phyloP scores from a whole-genome alignment of 179 eudicot species.

The Sideroxylon spinosum region DNA sequence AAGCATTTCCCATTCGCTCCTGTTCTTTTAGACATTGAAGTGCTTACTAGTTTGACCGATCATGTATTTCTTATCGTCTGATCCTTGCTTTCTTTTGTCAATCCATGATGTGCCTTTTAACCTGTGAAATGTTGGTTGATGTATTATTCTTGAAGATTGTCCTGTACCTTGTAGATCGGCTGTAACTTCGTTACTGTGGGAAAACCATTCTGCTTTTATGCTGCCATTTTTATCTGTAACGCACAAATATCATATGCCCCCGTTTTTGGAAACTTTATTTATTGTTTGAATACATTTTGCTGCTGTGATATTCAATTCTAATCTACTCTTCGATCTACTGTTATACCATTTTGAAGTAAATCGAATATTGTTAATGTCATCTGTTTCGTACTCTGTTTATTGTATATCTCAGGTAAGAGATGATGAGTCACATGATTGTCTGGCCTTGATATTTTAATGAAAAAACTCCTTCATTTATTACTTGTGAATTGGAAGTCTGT shows the following conservation, averaged over 20 bases:
- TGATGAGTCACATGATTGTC: neutral
- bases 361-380: neutral
- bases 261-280: neutral
- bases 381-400: neutral
- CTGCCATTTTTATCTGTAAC: neutral
- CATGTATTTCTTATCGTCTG: neutral
- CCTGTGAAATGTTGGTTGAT: neutral
- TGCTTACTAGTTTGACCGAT: neutral
- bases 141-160: neutral
- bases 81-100: neutral
- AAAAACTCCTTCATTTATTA: neutral
- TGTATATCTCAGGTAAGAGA: conserved; percentile 8
- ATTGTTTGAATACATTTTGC: neutral
- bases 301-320: neutral
- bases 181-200: neutral
- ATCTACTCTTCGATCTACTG: neutral
- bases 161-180: neutral
- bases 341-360: neutral
- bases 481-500: neutral
- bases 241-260: neutral
- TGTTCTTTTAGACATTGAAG: neutral
- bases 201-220: neutral
- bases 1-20: neutral
- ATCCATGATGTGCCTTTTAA: conserved; percentile 3
- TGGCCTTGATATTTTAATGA: neutral